These are phyloP conservation scores for Fusarium fujikuroi DNA, from an alignment of 2,329 filamentous ascomycete species.

Conservation along the genomic window DNA sequence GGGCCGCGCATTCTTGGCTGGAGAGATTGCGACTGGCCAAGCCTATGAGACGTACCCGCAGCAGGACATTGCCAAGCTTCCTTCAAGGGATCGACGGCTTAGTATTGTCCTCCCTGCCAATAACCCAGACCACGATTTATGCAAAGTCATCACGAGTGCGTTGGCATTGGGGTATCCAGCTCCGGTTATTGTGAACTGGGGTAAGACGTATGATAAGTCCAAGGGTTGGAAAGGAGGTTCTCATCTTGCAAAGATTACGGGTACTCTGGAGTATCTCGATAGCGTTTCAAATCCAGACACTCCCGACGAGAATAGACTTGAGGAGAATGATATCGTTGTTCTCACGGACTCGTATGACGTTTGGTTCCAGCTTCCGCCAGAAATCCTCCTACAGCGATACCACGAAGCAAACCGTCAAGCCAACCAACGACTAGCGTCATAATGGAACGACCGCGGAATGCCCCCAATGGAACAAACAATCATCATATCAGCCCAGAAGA, in stretches of 20 bases:
- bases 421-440: conserved; percentile 14
- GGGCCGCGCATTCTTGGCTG: neutral
- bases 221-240: conserved; percentile 27
- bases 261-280: conserved; percentile 43
- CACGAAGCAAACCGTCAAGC: conserved; percentile 32
- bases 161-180: conserved; percentile 42
- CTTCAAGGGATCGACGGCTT: conserved; percentile 22
- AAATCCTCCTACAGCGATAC: conserved; percentile 43
- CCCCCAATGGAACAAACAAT: conserved; percentile 37
- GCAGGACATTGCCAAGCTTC: neutral
- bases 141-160: conserved; percentile 42
- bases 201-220: conserved; percentile 17
- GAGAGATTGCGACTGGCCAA: neutral
- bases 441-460: neutral
- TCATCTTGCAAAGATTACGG: conserved; percentile 45
- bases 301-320: neutral
- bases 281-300: neutral
- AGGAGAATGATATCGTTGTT: conserved; percentile 41
- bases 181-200: conserved; percentile 46
- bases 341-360: conserved; percentile 44
- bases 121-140: conserved; percentile 38
- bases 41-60: neutral
- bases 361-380: conserved; percentile 47
- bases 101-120: conserved; percentile 33
- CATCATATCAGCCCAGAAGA: conserved; percentile 35